phyloP scores from a whole-genome alignment of 805 yeast species.

The Ogataea salicorniae region DNA sequence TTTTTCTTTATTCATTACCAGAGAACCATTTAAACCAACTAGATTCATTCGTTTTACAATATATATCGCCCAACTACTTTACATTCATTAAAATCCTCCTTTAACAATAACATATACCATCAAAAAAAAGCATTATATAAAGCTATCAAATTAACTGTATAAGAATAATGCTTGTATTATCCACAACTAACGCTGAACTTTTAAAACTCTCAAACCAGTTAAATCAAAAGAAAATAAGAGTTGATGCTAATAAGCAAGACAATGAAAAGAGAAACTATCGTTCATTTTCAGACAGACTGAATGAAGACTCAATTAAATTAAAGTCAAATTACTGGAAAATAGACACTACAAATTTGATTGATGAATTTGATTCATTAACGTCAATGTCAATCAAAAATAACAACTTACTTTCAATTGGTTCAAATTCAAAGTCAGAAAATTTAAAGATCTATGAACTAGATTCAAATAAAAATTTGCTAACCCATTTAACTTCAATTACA shows the following conservation, averaged over 20 bases:
- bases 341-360: slow-evolving; percentile 10
- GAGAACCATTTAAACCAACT: too few species aligned
- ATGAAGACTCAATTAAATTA: slow-evolving; percentile 17
- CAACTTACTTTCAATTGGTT: slow-evolving; percentile 45
- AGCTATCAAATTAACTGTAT: too few species aligned
- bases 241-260: background rate
- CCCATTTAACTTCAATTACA: slow-evolving; percentile 56
- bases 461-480: slow-evolving; percentile 34
- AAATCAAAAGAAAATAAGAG: background rate
- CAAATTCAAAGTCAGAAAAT: slow-evolving; percentile 41
- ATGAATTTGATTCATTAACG: slow-evolving; percentile 29
- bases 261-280: background rate
- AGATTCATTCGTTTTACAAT: too few species aligned
- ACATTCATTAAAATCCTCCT: too few species aligned
- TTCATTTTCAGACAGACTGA: slow-evolving; percentile 4
- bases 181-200: slow-evolving; percentile 4
- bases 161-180: too few species aligned
- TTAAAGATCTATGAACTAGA: slow-evolving; percentile 48
- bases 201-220: slow-evolving; percentile 8
- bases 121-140: too few species aligned
- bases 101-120: too few species aligned
- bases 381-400: slow-evolving; percentile 32
- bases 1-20: too few species aligned
- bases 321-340: slow-evolving; percentile 33
- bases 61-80: too few species aligned